Evolutionary conservation across 352 stramenopile genomes (phyloP), one percentile per base, ranked within the genome.

Genomic region (Phytophthora meadii): DNA sequence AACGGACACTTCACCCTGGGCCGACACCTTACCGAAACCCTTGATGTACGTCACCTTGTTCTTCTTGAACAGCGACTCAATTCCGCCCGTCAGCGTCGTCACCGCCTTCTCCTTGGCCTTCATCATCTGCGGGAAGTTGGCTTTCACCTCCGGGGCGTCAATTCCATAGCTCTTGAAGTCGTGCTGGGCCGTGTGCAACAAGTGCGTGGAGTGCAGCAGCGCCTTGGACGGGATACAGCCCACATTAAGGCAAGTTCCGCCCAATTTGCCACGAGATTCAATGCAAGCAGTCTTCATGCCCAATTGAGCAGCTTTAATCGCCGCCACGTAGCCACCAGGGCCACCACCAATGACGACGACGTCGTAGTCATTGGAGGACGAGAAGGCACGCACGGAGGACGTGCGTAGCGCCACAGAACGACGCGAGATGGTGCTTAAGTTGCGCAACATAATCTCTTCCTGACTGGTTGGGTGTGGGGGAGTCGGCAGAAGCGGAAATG

Each of bases 221-320:
- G 97, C 97, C 81, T 99, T 99, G 70, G 96, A 99, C 41, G 98
- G 98, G 76, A 99, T 99, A 82, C 98, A 99, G 37, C 98, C 98
- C 5, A 99, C 97, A 76, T 99, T 99, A 30, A 99, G 87, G 84
- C 97, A 99, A 22, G 98, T 99, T 60, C 95, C 97, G 50, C 97
- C 97, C 37, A 99, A 81, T 64, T 84, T 76, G 28, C 97, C 97
- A 42, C 97, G 92, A 57, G 95, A 98, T 87, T 99, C 98, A 6
- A 99, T 82, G 67, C 97, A 99, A 5, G 97, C 97, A 8, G 97
- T 99, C 77, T 99, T 99, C 17, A 99, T 78, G 9, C 98, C 98
- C 11, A 99, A 74, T 80, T 99, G 97, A 22, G 92, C 92, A 12
- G 97, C 97, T 76, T 99, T 99, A 79, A 99, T 99, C 54, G 98